Conservation (phyloP, 257 asterid species). For the Solanum chiquidenum region DNA sequence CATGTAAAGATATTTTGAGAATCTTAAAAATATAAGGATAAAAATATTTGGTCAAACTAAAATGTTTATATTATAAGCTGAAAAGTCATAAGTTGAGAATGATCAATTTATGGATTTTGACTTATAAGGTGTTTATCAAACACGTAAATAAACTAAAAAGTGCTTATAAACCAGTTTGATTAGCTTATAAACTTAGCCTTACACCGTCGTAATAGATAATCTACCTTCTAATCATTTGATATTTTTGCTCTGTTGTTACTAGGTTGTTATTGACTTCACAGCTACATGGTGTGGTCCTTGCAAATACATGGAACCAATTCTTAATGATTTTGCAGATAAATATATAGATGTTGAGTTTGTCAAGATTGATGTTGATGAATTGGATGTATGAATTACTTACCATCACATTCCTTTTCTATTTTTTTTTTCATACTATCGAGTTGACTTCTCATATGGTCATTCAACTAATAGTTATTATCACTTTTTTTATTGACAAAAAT, state of each 20-base stretch:
- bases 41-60: background rate
- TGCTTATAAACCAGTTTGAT: no score
- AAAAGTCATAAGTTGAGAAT: no score
- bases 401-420: background rate
- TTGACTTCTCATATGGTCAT: background rate
- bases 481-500: background rate
- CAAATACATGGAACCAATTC: constrained; percentile 19
- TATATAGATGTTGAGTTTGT: constrained; percentile 22
- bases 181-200: no score
- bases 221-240: background rate
- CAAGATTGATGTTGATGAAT: constrained; percentile 36
- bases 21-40: no score
- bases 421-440: background rate
- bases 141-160: no score
- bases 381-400: background rate
- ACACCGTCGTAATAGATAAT: no score
- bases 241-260: background rate
- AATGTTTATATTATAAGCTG: background rate
- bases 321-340: constrained; percentile 11
- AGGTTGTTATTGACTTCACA: constrained; percentile 30
- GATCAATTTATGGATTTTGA: no score
- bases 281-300: constrained; percentile 38
- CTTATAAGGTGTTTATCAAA: no score
- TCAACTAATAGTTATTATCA: background rate
- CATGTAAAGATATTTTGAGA: background rate